phyloP scores from a whole-genome alignment of 192 early-diverging fungal species.

The Umbelopsis isabellina region DNA sequence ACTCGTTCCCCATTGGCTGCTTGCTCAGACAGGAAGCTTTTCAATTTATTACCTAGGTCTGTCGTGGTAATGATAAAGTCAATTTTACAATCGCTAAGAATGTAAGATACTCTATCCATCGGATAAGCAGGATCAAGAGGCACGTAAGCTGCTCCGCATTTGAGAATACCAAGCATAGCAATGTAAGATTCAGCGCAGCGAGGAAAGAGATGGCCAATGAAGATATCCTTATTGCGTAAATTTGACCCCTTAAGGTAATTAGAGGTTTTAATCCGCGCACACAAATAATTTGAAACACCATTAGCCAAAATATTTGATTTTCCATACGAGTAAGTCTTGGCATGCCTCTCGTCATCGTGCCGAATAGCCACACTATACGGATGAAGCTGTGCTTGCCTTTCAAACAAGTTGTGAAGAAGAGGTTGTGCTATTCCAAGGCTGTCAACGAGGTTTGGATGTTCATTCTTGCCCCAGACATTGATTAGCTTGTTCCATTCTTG shows the following conservation, averaged over 20 bases:
- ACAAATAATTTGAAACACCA: background rate
- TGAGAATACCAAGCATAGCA: constrained; percentile 33
- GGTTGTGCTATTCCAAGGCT: background rate
- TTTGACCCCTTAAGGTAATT: too few species aligned
- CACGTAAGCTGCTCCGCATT: constrained; percentile 44
- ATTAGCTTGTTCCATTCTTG: background rate
- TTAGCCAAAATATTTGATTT: background rate
- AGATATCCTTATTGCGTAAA: background rate
- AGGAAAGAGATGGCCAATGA: constrained; percentile 1
- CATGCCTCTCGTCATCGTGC: background rate
- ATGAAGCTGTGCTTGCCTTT: background rate
- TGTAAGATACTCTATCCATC: constrained; percentile 31
- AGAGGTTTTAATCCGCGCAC: too few species aligned
- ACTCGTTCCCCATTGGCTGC: background rate
- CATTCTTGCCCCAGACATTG: background rate
- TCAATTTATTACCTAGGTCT: background rate
- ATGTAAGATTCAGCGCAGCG: constrained; percentile 23
- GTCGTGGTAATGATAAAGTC: constrained; percentile 16
- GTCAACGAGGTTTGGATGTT: background rate
- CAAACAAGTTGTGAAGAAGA: constrained; percentile 1
- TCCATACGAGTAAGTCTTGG: background rate
- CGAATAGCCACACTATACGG: background rate
- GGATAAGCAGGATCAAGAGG: constrained; percentile 39
- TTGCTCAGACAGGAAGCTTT: constrained; percentile 13
- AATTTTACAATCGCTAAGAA: constrained; percentile 25